Evolutionary conservation across 495 filamentous ascomycete species (phyloP).

Genomic region (Jackrogersella multiformis): DNA sequence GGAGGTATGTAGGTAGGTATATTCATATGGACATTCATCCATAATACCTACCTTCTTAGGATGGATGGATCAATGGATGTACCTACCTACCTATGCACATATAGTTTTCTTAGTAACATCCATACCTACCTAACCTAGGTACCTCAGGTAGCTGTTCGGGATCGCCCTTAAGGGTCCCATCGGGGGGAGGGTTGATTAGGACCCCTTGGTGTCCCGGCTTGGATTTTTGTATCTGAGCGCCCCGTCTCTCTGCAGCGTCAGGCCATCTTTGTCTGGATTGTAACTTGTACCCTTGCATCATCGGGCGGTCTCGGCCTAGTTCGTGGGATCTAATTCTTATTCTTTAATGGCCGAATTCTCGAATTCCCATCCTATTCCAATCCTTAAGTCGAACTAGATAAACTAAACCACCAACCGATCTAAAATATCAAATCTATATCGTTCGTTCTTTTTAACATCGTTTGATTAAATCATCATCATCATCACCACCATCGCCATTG

Average conservation of each 20-base stretch:
- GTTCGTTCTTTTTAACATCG: constrained; percentile 37
- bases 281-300: constrained; percentile 44
- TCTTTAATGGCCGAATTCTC: constrained; percentile 45
- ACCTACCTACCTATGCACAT: no score
- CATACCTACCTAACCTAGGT: no score
- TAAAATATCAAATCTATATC: constrained; percentile 29
- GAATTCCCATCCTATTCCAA: constrained; percentile 39
- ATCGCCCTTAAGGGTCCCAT: constrained; percentile 26
- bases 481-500: constrained; percentile 26
- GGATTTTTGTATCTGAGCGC: constrained; percentile 39
- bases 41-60: no score
- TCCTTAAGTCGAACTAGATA: constrained; percentile 31
- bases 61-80: no score
- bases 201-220: constrained; percentile 23
- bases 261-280: constrained; percentile 44
- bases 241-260: constrained; percentile 46
- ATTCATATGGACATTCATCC: no score
- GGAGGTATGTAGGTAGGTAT: no score
- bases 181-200: background rate
- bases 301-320: constrained; percentile 51
- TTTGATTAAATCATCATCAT: constrained; percentile 32
- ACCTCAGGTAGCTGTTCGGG: constrained; percentile 21
- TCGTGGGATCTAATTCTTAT: constrained; percentile 41
- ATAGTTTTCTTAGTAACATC: no score
- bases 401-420: constrained; percentile 32